These are phyloP conservation scores for Talaromyces rugulosus DNA, from an alignment of 2,329 filamentous ascomycete species.

Conservation along the genomic window DNA sequence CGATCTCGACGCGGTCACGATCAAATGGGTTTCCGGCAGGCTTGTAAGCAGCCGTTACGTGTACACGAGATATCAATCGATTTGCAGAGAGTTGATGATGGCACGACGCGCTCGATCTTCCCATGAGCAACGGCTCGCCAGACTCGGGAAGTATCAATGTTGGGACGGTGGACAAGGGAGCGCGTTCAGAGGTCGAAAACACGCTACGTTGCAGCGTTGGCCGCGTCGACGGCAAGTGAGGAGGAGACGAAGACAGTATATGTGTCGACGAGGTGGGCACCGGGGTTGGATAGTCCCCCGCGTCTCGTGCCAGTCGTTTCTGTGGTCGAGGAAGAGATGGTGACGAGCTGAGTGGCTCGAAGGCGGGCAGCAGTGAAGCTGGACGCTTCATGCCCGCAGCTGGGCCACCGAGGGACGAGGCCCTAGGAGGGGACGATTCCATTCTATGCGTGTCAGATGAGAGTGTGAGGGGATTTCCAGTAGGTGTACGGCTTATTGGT, in stretches of 20 bases:
- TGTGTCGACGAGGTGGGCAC: conserved; percentile 91
- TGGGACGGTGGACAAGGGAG: conserved; percentile 79
- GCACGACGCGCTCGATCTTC: conserved; percentile 91
- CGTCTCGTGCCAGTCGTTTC: conserved; percentile 45
- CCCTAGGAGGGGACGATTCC: conserved; percentile 39
- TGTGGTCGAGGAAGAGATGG: conserved; percentile 45
- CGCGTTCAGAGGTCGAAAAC: conserved; percentile 65
- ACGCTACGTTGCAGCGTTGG: conserved; percentile 58
- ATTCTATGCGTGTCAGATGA: conserved; percentile 18
- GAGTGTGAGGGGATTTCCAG: background rate
- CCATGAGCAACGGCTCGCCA: conserved; percentile 80
- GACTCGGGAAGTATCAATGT: conserved; percentile 74
- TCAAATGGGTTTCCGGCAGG: conserved; percentile 64
- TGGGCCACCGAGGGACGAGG: conserved; percentile 23
- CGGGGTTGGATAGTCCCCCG: conserved; percentile 73
- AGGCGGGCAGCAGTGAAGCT: conserved; percentile 45
- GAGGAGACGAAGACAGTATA: conserved; percentile 82
- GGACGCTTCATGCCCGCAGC: conserved; percentile 44
- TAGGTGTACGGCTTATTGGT: background rate
- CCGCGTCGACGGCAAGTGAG: conserved; percentile 47
- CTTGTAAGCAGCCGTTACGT: conserved; percentile 83
- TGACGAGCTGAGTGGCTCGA: conserved; percentile 47
- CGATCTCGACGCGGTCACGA: conserved; percentile 75
- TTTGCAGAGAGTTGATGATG: conserved; percentile 91
- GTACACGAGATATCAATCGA: conserved; percentile 86